Evolutionary conservation across 352 stramenopile species (phyloP).

Genomic region (Blastocystis sp.): DNA sequence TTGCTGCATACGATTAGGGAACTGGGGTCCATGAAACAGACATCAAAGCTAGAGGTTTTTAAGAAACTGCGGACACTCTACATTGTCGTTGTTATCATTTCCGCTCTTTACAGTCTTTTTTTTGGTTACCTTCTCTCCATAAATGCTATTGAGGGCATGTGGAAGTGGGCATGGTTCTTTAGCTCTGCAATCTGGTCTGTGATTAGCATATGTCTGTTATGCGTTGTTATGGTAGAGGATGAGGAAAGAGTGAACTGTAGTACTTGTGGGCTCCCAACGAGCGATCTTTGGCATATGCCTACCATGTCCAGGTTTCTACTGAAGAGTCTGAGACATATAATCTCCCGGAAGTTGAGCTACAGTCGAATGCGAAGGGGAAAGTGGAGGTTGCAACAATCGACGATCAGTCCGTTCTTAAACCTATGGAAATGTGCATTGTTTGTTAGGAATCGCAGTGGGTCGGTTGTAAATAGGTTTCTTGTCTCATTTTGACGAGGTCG

Average conservation of each 20-base stretch:
- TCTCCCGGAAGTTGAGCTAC: constrained; percentile 13
- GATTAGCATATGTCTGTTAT: background rate
- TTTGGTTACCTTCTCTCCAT: background rate
- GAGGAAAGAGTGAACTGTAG: background rate
- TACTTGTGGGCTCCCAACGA: constrained; percentile 39
- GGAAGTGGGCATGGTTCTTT: constrained; percentile 24
- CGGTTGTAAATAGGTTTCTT: background rate
- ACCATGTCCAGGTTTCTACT: constrained; percentile 33
- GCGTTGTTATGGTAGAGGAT: constrained; percentile 6
- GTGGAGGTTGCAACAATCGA: background rate
- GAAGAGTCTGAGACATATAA: constrained; percentile 37
- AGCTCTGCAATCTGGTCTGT: background rate
- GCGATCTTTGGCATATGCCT: background rate
- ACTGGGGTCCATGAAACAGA: constrained; percentile 13
- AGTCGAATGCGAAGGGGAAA: background rate
- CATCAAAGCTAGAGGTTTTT: background rate
- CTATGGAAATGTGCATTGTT: background rate
- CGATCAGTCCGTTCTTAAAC: background rate
- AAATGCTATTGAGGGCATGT: background rate
- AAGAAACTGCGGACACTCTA: background rate
- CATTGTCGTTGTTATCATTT: background rate
- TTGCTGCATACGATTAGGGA: background rate
- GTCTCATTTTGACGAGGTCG: background rate
- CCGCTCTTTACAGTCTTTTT: background rate
- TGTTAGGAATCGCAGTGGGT: background rate